Conservation (phyloP, 2,329 filamentous ascomycete genomes). For the Colletotrichum navitas region DNA sequence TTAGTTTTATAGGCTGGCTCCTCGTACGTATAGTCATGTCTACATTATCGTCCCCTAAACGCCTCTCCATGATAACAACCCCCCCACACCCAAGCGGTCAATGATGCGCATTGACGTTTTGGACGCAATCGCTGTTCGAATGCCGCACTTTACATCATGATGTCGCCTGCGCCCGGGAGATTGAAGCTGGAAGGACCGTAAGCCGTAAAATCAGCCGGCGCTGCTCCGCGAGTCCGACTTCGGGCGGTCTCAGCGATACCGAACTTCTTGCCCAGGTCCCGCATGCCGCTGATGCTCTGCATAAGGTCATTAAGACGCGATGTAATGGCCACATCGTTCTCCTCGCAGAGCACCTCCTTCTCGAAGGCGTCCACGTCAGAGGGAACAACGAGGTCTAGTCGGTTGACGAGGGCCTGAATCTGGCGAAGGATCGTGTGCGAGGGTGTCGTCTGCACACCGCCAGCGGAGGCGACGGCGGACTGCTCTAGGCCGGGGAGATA, state of each 20-base stretch:
- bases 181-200: slow-evolving; percentile 43
- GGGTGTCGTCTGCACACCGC: slow-evolving; percentile 55
- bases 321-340: slow-evolving; percentile 86
- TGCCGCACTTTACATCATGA: slow-evolving; percentile 44
- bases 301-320: slow-evolving; percentile 82
- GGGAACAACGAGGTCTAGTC: slow-evolving; percentile 85
- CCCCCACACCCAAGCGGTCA: background rate
- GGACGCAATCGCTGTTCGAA: background rate
- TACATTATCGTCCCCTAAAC: slow-evolving; percentile 15
- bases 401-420: slow-evolving; percentile 86
- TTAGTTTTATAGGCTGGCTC: background rate
- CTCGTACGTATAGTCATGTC: slow-evolving; percentile 36
- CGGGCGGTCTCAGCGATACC: slow-evolving; percentile 64
- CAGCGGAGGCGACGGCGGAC: slow-evolving; percentile 48
- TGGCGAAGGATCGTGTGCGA: slow-evolving; percentile 85
- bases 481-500: slow-evolving; percentile 64
- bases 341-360: slow-evolving; percentile 79
- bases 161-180: slow-evolving; percentile 45
- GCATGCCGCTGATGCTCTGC: slow-evolving; percentile 76
- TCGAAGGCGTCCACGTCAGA: slow-evolving; percentile 74
- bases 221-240: slow-evolving; percentile 36
- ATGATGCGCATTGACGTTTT: background rate
- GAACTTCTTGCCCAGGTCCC: slow-evolving; percentile 83
- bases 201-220: slow-evolving; percentile 8
- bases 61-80: slow-evolving; percentile 33